These are phyloP conservation scores for Globisporangium megalacanthum DNA, from an alignment of 352 stramenopile genomes.

Conservation along the genomic window DNA sequence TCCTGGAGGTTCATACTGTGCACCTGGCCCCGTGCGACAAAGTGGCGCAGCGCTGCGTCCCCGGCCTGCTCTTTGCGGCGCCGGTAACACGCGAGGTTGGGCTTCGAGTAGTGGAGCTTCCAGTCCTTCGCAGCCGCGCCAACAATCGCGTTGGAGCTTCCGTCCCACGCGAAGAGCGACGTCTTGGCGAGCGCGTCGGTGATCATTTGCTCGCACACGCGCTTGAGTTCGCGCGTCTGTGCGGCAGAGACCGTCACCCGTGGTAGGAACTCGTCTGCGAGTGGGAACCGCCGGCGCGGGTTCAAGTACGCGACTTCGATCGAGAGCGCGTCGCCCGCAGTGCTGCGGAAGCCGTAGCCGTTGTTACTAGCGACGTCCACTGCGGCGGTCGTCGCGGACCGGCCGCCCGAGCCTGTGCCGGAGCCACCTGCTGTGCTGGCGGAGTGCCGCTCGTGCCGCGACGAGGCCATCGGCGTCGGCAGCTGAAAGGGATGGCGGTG, in stretches of 20 bases:
- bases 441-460: not conserved
- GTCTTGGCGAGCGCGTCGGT: slow-evolving; percentile 40
- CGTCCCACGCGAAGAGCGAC: slow-evolving; percentile 48
- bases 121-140: slow-evolving; percentile 32
- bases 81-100: slow-evolving; percentile 51
- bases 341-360: slow-evolving; percentile 44
- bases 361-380: slow-evolving; percentile 36
- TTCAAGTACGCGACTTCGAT: slow-evolving; percentile 61
- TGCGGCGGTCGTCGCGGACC: slow-evolving; percentile 10
- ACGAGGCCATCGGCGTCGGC: not conserved
- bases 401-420: slow-evolving; percentile 9
- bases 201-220: slow-evolving; percentile 42
- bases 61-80: slow-evolving; percentile 25
- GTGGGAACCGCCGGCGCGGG: slow-evolving; percentile 49
- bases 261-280: slow-evolving; percentile 49
- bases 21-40: slow-evolving; percentile 38
- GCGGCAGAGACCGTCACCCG: slow-evolving; percentile 29
- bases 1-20: slow-evolving; percentile 42
- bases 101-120: slow-evolving; percentile 46
- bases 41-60: slow-evolving; percentile 27
- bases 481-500: not conserved
- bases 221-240: slow-evolving; percentile 37
- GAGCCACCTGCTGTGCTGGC: slow-evolving; percentile 15
- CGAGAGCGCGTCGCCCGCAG: slow-evolving; percentile 43
- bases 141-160: slow-evolving; percentile 36